Conservation (phyloP, 1,139 yeast genomes). For the Magnusiomyces suaveolens region DNA sequence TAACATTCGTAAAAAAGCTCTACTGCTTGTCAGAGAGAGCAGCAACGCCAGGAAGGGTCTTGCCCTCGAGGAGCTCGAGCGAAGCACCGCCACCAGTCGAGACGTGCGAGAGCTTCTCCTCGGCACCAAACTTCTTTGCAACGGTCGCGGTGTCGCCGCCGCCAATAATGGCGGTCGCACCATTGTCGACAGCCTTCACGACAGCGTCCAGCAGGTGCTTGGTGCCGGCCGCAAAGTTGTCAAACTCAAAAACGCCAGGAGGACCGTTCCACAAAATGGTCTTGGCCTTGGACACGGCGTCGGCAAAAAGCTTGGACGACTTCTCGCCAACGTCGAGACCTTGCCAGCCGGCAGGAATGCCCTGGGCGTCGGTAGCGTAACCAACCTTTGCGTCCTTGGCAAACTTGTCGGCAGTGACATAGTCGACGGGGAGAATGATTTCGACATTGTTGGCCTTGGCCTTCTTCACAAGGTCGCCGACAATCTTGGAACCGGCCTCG, state of each 20-base stretch:
- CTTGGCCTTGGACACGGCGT: constrained; percentile 80
- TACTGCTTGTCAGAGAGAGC: constrained; percentile 61
- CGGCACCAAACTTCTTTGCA: constrained; percentile 93
- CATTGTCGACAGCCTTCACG: constrained; percentile 73
- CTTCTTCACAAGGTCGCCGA: constrained; percentile 78
- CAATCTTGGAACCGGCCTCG: constrained; percentile 87
- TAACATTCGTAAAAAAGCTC: neutral
- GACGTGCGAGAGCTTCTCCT: constrained; percentile 89
- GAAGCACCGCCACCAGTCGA: constrained; percentile 99
- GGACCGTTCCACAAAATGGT: constrained; percentile 99
- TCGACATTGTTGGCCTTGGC: constrained; percentile 92
- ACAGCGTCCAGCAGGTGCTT: constrained; percentile 78
- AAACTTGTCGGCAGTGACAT: constrained; percentile 87
- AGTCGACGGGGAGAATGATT: constrained; percentile 85
- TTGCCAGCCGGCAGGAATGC: constrained; percentile 89
- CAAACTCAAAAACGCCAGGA: constrained; percentile 97
- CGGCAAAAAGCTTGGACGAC: constrained; percentile 64
- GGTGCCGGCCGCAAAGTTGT: constrained; percentile 81
- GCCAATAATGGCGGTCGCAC: constrained; percentile 93
- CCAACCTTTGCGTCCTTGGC: constrained; percentile 80
- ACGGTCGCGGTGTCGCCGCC: constrained; percentile 99
- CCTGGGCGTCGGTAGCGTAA: constrained; percentile 71
- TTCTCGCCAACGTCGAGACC: constrained; percentile 93
- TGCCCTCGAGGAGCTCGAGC: constrained; percentile 93
- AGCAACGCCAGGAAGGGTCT: constrained; percentile 92